Conservation (phyloP, 257 asterid genomes). For the Forsythia viridissima region DNA sequence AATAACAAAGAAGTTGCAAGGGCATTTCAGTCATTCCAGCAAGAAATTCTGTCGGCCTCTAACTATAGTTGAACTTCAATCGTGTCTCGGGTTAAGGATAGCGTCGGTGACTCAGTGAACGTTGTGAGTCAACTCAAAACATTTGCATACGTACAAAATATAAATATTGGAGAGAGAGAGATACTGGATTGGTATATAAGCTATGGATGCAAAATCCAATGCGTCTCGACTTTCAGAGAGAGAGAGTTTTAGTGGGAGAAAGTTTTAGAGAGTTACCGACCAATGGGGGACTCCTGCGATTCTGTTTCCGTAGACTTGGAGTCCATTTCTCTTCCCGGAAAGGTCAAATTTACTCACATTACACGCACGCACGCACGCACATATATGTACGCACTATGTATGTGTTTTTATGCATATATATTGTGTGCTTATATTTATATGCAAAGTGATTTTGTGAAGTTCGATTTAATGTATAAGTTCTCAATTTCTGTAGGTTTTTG, state of each 20-base stretch:
- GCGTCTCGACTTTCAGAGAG: slow-evolving; percentile 17
- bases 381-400: neutral
- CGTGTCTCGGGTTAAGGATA: slow-evolving; percentile 32
- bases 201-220: slow-evolving; percentile 29
- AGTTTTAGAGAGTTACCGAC: neutral
- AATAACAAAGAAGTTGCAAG: slow-evolving; percentile 9
- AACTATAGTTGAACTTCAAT: slow-evolving; percentile 34
- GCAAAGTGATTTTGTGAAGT: neutral
- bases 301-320: slow-evolving; percentile 54
- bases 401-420: neutral
- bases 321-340: slow-evolving; percentile 41
- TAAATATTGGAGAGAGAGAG: neutral
- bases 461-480: neutral
- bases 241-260: slow-evolving; percentile 13
- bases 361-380: neutral
- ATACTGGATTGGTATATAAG: slow-evolving; percentile 33
- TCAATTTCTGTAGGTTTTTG: neutral
- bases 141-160: neutral
- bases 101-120: slow-evolving; percentile 69
- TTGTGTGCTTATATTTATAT: neutral
- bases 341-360: slow-evolving; percentile 35
- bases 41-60: slow-evolving; percentile 46
- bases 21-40: slow-evolving; percentile 34
- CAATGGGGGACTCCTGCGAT: slow-evolving; percentile 57
- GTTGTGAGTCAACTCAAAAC: slow-evolving; percentile 26